Evolutionary conservation across 2,329 filamentous ascomycete genomes (phyloP).

Genomic region (Penicillium sp.): DNA sequence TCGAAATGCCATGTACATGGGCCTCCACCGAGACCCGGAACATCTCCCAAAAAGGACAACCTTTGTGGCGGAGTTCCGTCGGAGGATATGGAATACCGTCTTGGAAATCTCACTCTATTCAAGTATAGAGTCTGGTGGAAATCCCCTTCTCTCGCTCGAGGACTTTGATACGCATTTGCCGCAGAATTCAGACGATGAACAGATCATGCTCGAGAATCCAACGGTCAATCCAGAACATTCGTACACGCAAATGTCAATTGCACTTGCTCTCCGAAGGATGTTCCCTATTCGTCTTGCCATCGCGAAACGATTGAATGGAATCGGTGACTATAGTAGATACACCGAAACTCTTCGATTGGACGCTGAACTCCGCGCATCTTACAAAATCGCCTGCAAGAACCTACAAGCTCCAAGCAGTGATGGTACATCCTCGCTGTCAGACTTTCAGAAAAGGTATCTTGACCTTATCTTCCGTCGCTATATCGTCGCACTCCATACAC

Average conservation of each 20-base stretch:
- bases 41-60: constrained; percentile 32
- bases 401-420: constrained; percentile 20
- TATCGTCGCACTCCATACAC: constrained; percentile 36
- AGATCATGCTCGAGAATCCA: constrained; percentile 37
- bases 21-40: constrained; percentile 46
- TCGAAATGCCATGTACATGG: constrained; percentile 46
- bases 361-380: constrained; percentile 50
- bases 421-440: neutral
- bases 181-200: constrained; percentile 47
- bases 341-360: constrained; percentile 39
- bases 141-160: constrained; percentile 39
- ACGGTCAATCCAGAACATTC: constrained; percentile 30
- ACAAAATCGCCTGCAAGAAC: constrained; percentile 46
- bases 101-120: constrained; percentile 45
- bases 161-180: constrained; percentile 47
- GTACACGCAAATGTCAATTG: constrained; percentile 42
- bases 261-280: constrained; percentile 42
- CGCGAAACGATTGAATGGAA: constrained; percentile 34
- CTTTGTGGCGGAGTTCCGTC: constrained; percentile 32
- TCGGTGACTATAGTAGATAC: constrained; percentile 27
- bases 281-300: constrained; percentile 44
- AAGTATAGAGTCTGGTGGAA: constrained; percentile 41
- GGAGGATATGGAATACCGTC: constrained; percentile 38
- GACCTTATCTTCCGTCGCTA: constrained; percentile 37
- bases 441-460: constrained; percentile 25